phyloP scores from a whole-genome alignment of 2,329 filamentous ascomycete genomes.

The Cordyceps javanica region DNA sequence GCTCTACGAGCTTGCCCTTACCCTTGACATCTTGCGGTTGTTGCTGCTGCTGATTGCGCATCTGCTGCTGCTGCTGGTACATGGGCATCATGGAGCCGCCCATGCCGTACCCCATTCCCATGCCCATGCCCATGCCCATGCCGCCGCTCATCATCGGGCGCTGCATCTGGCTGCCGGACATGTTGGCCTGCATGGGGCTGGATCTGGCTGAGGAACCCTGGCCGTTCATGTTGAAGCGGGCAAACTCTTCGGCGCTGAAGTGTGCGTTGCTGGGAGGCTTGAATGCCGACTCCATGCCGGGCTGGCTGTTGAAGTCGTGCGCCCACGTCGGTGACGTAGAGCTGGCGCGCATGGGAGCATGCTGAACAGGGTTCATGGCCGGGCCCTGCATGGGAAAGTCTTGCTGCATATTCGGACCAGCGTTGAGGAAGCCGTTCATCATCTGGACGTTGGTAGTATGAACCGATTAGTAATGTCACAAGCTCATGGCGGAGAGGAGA shows the following conservation, averaged over 20 bases:
- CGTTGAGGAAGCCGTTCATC: slow-evolving; percentile 90
- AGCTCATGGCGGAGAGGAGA: slow-evolving; percentile 2
- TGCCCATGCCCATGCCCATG: slow-evolving; percentile 48
- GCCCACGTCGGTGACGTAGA: slow-evolving; percentile 50
- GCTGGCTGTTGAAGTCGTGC: slow-evolving; percentile 50
- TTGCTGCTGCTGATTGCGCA: slow-evolving; percentile 38
- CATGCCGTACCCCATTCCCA: slow-evolving; percentile 39
- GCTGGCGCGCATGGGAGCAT: slow-evolving; percentile 45
- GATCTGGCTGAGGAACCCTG: slow-evolving; percentile 45
- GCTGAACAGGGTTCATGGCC: slow-evolving; percentile 43
- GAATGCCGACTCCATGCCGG: slow-evolving; percentile 66
- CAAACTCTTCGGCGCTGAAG: slow-evolving; percentile 81
- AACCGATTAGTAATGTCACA: slow-evolving; percentile 24
- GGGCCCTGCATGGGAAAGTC: slow-evolving; percentile 46
- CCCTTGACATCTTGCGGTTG: slow-evolving; percentile 54
- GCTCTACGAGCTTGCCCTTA: slow-evolving; percentile 89
- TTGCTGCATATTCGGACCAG: slow-evolving; percentile 55
- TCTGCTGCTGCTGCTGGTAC: slow-evolving; percentile 37
- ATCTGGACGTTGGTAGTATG: slow-evolving; percentile 47
- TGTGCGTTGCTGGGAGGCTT: slow-evolving; percentile 50
- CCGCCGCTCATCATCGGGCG: slow-evolving; percentile 55
- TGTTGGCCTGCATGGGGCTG: slow-evolving; percentile 53
- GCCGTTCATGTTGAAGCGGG: slow-evolving; percentile 71
- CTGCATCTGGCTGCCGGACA: slow-evolving; percentile 41
- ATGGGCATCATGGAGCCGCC: slow-evolving; percentile 47